Base-by-base conservation (phyloP, 352 stramenopile genomes). In the Globisporangium nodosum region DNA sequence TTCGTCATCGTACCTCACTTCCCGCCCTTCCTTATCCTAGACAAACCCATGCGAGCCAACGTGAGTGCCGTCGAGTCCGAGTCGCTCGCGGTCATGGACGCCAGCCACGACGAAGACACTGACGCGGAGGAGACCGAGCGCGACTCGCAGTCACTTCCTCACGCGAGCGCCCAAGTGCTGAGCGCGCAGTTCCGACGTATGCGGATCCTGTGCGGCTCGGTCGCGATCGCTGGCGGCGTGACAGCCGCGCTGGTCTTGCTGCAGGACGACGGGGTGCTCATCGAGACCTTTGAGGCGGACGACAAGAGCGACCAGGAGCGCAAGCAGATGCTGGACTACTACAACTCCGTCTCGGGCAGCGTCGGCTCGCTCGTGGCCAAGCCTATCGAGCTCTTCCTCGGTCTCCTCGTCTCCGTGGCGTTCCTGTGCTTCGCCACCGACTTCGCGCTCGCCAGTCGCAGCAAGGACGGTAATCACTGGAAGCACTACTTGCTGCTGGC, bases 391-490 rank as follows among this genome's bases (percentile, higher is more conserved):
- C 18, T 61, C 15, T 61, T 61, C 39, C 27, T 56, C 16, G 47
- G 31, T 0, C 27, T 61, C 13, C 18, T 56, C 27, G 39, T 51
- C 8, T 18, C 56, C 7, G 20, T 12, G 0, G 46, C 21, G 21
- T 50, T 55, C 20, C 35, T 61, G 8, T 55, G 56, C 37, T 31
- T 63, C 37, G 49, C 39, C 7, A 56, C 56, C 11, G n/a, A 57
- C 13, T 52, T 49, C 6, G 47, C 58, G 16, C 31, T 63, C 21
- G 27, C 6, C 2, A 13, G 20, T 3, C 15, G 20, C 11, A 47
- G 9, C 21, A 5, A 11, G 16, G 12, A 5, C 0, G 35, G 30
- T 0, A 24, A 27, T 27, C 31, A 54, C 42, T 56, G 50, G 49
- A 16, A 45, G 33, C 49, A 52, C 49, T 53, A 63, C 43, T 1